Evolutionary conservation across 768 basidiomycete genomes (phyloP), one percentile per base, ranked within the genome.

Genomic region (Mycena belliarum): DNA sequence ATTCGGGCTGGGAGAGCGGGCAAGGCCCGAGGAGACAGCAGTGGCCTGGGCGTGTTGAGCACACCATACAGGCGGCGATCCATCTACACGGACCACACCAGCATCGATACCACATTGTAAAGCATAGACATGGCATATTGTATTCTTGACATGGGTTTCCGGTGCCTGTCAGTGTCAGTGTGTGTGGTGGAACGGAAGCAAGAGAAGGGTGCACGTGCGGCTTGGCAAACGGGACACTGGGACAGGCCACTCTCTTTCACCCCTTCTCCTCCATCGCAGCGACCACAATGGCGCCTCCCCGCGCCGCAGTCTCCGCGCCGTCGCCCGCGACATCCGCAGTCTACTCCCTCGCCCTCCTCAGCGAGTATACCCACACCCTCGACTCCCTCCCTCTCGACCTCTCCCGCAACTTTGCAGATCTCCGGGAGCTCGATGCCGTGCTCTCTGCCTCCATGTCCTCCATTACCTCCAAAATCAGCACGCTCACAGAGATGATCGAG

Each of bases 351-450:
- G 70, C 83, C 40, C 79, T 92, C 57, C 84, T 94, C 65, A 79
- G 83, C 55, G 92, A 95, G 71, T 94, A 93, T 77, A 87, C 87
- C 16, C 94, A 98, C 73, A 87, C 89, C 25, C 88, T 98, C 72
- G 95, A 97, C 76, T 83, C 94, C 21, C 84, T 98, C 54, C 96
- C 96, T 57, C 82, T 91, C 61, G 94, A 97, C 74, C 87, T 99
- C 73, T 96, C 96, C 14, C 87, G 93, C 72, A 88, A 87, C 73
- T 92, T 97, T 72, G 92, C 90, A 12, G 97, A 99, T 80, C 85
- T 99, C 52, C 91, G 95, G 63, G 97, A 99, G 76, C 91, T 99
- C 75, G 97, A 98, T 73, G 97, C 96, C 55, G 97, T 99, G 57
- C 84, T 99, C 65, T 95, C 94, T 64, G 79, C 90, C 42, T 93